Evolutionary conservation across 2,329 filamentous ascomycete species (phyloP), one percentile per base, ranked within the genome.

Genomic region (Paracorniculantispora psalliotae): DNA sequence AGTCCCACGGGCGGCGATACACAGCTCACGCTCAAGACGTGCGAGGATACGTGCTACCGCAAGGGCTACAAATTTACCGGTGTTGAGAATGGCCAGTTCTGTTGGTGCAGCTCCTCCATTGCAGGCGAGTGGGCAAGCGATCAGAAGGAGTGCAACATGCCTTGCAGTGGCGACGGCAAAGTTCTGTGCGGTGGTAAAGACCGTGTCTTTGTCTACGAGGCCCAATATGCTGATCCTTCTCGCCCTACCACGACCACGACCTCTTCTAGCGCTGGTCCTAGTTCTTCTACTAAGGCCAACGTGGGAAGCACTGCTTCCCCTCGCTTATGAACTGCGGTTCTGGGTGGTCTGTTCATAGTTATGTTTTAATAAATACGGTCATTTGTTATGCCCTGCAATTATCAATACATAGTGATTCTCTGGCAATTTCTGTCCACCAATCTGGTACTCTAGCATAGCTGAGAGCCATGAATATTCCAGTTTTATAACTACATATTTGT

Each of bases 51-150:
- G 46, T 75, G 76, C 65, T 73, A 69, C 30, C 65, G 65, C 52
- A 66, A 69, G 10, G 66, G 67, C 7, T 76, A 71, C 60, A 63
- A 52, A 7, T 75, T 73, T 62, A 75, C 75, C 35, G 76, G 75
- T 44, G 63, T 75, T 8, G 69, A 73, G 60, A 69, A 65, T 61
- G 71, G 68, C 51, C 69, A 77, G 63, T n/a, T n/a, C n/a, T 76
- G 74, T 62, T 75, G 74, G 63, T 79, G 76, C 65, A 70, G 73
- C 54, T 69, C 68, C 46, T 68, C 69, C 49, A 59, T 66, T 9
- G 61, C 37, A 5, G 53, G 53, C 21, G 33, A 48, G 12, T 37
- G 25, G 41, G 41, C 41, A 4, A 37, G 26, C 23, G 39, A 46
- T n/a, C 26, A 56, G 7, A 37, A 46, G 19, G 53, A 56, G 28